Evolutionary conservation across 2,329 filamentous ascomycete species (phyloP), one percentile per base, ranked within the genome.

Genomic region (Elsinoe arachidis): DNA sequence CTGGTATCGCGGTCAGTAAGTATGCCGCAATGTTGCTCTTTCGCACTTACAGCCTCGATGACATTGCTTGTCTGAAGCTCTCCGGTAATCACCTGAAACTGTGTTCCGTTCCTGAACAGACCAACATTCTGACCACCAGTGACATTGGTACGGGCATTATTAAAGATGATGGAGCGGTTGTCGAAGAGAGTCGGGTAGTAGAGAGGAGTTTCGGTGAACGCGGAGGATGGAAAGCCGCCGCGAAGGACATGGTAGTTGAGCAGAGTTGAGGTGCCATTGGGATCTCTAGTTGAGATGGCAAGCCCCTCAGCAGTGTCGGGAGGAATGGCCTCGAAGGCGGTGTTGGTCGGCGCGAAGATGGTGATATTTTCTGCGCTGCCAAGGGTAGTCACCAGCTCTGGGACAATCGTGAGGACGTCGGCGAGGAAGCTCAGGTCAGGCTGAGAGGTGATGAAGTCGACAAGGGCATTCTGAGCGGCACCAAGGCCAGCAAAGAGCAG

Each of bases 81-180:
- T 1, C 70, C 70, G 38, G 67, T 71, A 26, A 72, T 58, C 17
- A 72, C 59, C 57, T 64, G 66, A 2, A 71, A 68, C 30, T 69
- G 60, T 2, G 65, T 59, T 0, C 66, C 66, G 26, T 71, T 64
- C 51, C 62, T 66, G 14, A 71, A 67, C 30, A 72, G 63, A 3
- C 65, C 70, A n/a, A 71, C 69, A 57, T 71, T 70, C 41, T 69
- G 67, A 2, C 70, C 70, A 12, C 69, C 69, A 3, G 70, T 72
- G 53, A 72, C 68, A 61, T 73, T 72, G 5, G 66, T 65, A 57
- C 71, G 70, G 0, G 72, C 70, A 62, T 73, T 71, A 6, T 63
- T 59, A 5, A 60, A 62, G 11, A 61, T 70, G 43, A 67, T 52
- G 34, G 68, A 70, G n/a, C 64, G 66, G 1, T 58, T 58, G 15